Base-by-base conservation (phyloP, 2,329 filamentous ascomycete genomes). In the Nectriaceae sp. region DNA sequence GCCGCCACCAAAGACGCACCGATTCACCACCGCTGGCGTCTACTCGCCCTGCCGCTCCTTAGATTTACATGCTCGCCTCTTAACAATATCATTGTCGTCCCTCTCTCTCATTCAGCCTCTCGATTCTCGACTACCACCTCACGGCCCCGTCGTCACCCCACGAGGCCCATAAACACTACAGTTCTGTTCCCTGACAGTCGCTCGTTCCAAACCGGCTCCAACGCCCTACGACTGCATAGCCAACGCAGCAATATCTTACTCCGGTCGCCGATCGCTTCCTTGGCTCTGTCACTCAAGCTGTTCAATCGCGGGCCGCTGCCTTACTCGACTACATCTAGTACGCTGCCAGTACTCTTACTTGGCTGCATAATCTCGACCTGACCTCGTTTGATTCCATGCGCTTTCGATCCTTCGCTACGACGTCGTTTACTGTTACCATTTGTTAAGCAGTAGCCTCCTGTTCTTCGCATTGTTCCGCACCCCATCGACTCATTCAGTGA, bases 191-290 rank as follows among this genome's bases (percentile, higher is more conserved):
- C 24, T n/a, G 44, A 44, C 39, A 26, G 49, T 42, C 57, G 39
- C 50, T 50, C 53, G 55, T 59, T 59, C 56, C 55, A 57, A 56
- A 50, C 44, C 39, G 40, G 53, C 54, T 49, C 56, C 53, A 49
- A 49, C 50, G 40, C 56, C 8, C 33, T 36, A 10, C 26, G 10
- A 31, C 26, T 31, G 26, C 26, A 31, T n/a, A 31, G 26, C 26
- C 26, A 31, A 31, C 26, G 8, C 26, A 31, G 10, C 26, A 31
- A 52, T 47, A 42, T 44, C 42, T 35, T 58, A n/a, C 13, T 29
- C 6, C 33, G 8, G 38, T 42, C 35, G 26, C 31, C 24, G 42
- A 54, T 52, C 47, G 31, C 44, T 42, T 37, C 49, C 47, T 56
- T 41, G 33, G n/a, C 26, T 19, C 33, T 16, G 33, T 16, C n/a